A percentile compares a stretch with the other conserved stretches of the same genome.
phyloP scores from a whole-genome alignment of 352 stramenopile species.

The Phytopythium delawarense region DNA sequence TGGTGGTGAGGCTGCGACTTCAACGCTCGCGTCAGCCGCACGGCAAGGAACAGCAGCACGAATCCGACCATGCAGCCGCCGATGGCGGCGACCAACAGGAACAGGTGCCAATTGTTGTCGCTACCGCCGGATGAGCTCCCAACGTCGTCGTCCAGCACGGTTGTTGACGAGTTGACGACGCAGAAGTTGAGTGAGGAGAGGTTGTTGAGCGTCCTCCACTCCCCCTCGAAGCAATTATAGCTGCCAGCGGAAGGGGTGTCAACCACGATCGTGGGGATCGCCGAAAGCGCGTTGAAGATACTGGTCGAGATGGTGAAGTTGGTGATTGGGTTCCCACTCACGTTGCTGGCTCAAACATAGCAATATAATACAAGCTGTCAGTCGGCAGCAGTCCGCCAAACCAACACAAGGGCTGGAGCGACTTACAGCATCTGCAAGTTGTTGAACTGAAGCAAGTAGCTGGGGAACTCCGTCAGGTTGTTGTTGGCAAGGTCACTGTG shows the following conservation, averaged over 20 bases:
- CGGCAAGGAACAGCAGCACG: constrained; percentile 27
- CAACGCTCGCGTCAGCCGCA: not conserved
- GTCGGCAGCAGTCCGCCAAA: not conserved
- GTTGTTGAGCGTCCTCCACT: constrained; percentile 23
- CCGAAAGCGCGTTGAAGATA: constrained; percentile 15
- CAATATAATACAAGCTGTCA: not conserved
- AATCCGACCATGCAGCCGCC: constrained; percentile 33
- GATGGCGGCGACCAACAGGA: constrained; percentile 26
- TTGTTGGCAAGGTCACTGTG: constrained; percentile 44
- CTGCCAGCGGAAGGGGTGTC: not conserved
- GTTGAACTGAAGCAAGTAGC: constrained; percentile 32
- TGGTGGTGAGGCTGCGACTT: not conserved
- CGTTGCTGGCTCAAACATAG: constrained; percentile 19
- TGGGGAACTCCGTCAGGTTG: constrained; percentile 31
- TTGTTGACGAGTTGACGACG: constrained; percentile 23
- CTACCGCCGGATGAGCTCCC: constrained; percentile 7
- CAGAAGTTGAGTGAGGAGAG: constrained; percentile 24
- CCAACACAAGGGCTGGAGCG: not conserved
- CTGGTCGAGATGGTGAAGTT: constrained; percentile 38
- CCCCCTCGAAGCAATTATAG: constrained; percentile 25
- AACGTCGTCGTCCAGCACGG: not conserved
- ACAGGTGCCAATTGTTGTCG: constrained; percentile 26
- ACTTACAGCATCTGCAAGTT: constrained; percentile 45
- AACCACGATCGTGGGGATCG: constrained; percentile 3
- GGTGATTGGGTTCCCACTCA: constrained; percentile 34